phyloP scores from a whole-genome alignment of 148 eudicot species.

The Nepenthes gracilis region DNA sequence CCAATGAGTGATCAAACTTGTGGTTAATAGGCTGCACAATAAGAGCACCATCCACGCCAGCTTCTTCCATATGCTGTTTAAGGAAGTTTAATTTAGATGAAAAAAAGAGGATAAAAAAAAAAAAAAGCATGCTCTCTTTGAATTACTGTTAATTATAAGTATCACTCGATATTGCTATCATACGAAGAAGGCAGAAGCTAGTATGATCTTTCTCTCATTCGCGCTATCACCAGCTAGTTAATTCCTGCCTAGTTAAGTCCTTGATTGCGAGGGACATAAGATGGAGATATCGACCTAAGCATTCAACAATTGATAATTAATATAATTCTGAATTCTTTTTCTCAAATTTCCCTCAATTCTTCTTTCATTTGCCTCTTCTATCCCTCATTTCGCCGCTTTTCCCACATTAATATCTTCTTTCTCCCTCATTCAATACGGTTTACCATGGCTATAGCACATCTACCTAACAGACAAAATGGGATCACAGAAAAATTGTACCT shows the following conservation, averaged over 20 bases:
- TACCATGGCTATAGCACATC: background rate
- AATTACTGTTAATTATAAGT: background rate
- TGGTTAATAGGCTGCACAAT: conserved; percentile 92
- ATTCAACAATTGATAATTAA: background rate
- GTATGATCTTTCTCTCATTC: too few relatives aligned
- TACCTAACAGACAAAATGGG: background rate
- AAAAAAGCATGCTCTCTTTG: background rate
- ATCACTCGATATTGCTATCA: too few relatives aligned
- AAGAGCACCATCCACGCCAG: conserved; percentile 80
- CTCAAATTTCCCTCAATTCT: background rate
- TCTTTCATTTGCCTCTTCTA: too few relatives aligned
- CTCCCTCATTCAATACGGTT: background rate
- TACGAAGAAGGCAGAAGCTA: too few relatives aligned
- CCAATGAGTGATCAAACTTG: conserved; percentile 84
- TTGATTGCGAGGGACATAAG: too few relatives aligned
- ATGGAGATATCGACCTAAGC: too few relatives aligned
- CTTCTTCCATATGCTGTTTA: conserved; percentile 66
- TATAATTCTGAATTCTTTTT: background rate
- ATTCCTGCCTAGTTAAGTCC: too few relatives aligned
- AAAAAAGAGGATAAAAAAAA: background rate
- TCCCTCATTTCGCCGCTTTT: too few relatives aligned
- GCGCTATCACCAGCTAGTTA: too few relatives aligned
- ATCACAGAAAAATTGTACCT: conserved; percentile 26
- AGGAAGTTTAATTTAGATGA: background rate
- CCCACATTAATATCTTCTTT: too few relatives aligned